These are phyloP conservation scores for Ophiostoma sp. DNA, from an alignment of 2,329 filamentous ascomycete genomes.

Conservation along the genomic window DNA sequence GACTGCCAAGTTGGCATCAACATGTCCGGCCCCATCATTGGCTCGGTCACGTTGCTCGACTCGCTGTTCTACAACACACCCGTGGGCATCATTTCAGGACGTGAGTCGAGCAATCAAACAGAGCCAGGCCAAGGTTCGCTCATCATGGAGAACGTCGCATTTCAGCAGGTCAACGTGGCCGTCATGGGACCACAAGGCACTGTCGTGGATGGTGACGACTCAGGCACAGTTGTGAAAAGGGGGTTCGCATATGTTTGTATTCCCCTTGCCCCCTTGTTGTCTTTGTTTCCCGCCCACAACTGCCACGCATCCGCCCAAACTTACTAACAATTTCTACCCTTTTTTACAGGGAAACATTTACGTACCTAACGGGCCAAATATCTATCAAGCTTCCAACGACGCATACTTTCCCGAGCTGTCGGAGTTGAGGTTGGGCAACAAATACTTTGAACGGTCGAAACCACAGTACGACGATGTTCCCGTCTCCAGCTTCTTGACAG, in stretches of 20 bases:
- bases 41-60: slow-evolving; percentile 74
- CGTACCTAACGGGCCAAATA: slow-evolving; percentile 45
- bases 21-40: slow-evolving; percentile 68
- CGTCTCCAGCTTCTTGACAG: slow-evolving; percentile 63
- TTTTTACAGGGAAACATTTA: slow-evolving; percentile 63
- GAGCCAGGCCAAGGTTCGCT: slow-evolving; percentile 47
- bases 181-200: slow-evolving; percentile 44
- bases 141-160: slow-evolving; percentile 50
- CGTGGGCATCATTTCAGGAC: slow-evolving; percentile 67
- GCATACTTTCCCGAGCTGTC: slow-evolving; percentile 48
- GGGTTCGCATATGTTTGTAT: slow-evolving; percentile 41
- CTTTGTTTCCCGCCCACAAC: neutral
- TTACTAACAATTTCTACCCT: neutral
- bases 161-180: slow-evolving; percentile 43
- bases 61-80: slow-evolving; percentile 71
- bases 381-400: slow-evolving; percentile 48
- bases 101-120: slow-evolving; percentile 36
- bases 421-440: slow-evolving; percentile 53
- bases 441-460: slow-evolving; percentile 73
- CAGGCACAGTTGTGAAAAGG: slow-evolving; percentile 54
- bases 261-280: neutral
- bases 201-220: slow-evolving; percentile 57
- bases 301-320: neutral
- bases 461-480: slow-evolving; percentile 68
- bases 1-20: slow-evolving; percentile 67